These are phyloP conservation scores for Chamaecrista fasciculata DNA, from an alignment of 306 rosid genomes.

Conservation along the genomic window DNA sequence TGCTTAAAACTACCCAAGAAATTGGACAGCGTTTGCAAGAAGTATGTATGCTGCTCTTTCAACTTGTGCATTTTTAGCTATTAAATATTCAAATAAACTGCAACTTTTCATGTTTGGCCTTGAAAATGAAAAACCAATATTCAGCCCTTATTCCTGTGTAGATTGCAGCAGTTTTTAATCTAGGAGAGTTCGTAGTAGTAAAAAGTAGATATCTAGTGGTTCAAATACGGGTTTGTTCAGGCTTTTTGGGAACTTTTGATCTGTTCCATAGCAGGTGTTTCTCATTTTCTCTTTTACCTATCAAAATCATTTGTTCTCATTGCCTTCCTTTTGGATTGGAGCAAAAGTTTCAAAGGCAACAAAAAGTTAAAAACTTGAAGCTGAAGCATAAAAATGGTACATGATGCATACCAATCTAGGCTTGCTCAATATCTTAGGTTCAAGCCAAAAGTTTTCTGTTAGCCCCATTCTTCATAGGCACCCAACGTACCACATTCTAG, in stretches of 20 bases:
- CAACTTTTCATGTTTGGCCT: not conserved
- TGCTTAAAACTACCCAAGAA: slow-evolving; percentile 80
- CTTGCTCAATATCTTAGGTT: too few relatives aligned
- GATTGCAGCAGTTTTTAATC: not conserved
- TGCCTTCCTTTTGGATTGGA: not conserved
- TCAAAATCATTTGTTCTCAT: not conserved
- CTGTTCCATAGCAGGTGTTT: not conserved
- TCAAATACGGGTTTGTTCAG: not conserved
- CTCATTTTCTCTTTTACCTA: not conserved
- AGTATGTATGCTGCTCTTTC: slow-evolving; percentile 49
- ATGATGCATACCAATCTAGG: too few relatives aligned
- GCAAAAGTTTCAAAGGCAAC: not conserved
- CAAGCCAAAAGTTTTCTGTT: too few relatives aligned
- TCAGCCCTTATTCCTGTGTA: not conserved
- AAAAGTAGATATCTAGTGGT: not conserved
- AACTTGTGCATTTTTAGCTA: slow-evolving; percentile 2
- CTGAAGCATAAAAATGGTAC: not conserved
- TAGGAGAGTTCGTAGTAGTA: not conserved
- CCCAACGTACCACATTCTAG: too few relatives aligned
- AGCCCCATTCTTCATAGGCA: too few relatives aligned
- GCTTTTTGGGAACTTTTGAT: not conserved
- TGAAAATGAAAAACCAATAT: not conserved
- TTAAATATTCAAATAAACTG: slow-evolving; percentile 17
- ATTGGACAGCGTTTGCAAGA: slow-evolving; percentile 60
- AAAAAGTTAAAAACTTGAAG: not conserved